These are phyloP conservation scores for Yarrowia osloensis DNA, from an alignment of 805 yeast species.

Conservation along the genomic window DNA sequence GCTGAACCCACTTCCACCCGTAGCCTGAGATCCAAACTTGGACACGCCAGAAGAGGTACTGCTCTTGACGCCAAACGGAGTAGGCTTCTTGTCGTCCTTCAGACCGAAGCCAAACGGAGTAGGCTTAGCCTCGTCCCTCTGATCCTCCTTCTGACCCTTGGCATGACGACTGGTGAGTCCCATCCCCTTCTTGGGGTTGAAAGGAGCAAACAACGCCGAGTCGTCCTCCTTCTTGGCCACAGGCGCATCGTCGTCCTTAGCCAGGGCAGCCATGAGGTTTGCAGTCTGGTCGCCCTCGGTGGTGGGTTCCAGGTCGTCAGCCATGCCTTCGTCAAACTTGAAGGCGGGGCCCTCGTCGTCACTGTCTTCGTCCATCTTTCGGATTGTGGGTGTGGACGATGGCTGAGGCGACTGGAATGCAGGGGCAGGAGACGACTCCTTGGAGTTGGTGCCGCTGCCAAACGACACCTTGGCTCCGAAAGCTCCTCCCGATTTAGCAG, in stretches of 20 bases:
- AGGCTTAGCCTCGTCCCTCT: neutral
- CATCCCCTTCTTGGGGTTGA: constrained; percentile 10
- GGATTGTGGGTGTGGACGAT: neutral
- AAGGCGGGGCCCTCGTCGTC: constrained; percentile 11
- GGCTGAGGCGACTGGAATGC: neutral
- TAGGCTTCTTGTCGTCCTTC: neutral
- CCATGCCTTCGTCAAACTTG: constrained; percentile 20
- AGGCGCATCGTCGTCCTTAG: neutral
- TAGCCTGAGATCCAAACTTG: constrained; percentile 11
- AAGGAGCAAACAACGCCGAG: neutral
- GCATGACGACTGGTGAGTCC: constrained; percentile 21
- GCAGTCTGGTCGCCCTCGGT: constrained; percentile 17
- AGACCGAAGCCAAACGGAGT: neutral
- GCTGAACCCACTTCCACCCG: neutral
- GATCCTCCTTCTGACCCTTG: constrained; percentile 23
- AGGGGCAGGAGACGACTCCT: neutral
- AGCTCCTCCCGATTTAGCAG: neutral
- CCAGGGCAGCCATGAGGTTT: neutral
- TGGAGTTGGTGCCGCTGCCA: neutral
- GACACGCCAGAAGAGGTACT: neutral
- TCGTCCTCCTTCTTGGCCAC: neutral
- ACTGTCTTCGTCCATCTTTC: constrained; percentile 7
- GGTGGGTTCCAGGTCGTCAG: constrained; percentile 24
- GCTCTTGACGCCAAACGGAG: neutral
- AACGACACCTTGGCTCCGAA: neutral